Conservation (phyloP, 768 basidiomycete species). For the Amanita pallidorosea region DNA sequence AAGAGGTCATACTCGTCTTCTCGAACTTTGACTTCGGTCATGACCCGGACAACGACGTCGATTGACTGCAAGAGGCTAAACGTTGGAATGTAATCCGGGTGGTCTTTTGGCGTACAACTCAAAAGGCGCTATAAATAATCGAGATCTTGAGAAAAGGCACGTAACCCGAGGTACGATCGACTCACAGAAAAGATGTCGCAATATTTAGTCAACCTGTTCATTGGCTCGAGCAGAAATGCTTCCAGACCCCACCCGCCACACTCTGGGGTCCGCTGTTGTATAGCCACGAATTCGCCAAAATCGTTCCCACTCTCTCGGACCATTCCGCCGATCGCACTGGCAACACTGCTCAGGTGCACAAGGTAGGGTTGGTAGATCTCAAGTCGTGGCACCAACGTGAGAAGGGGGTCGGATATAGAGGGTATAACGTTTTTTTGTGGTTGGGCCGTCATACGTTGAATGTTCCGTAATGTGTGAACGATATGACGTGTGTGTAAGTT, state of each 20-base stretch:
- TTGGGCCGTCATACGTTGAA: slow-evolving; percentile 16
- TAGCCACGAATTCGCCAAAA: slow-evolving; percentile 75
- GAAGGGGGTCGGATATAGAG: slow-evolving; percentile 47
- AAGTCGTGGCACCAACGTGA: slow-evolving; percentile 50
- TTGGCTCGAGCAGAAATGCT: slow-evolving; percentile 64
- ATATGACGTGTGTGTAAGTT: slow-evolving; percentile 59
- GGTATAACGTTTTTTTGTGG: slow-evolving; percentile 32
- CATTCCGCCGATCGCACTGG: slow-evolving; percentile 38
- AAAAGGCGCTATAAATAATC: slow-evolving; percentile 44
- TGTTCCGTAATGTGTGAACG: slow-evolving; percentile 29
- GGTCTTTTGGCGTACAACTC: slow-evolving; percentile 56
- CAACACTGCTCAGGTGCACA: slow-evolving; percentile 55
- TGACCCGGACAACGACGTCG: slow-evolving; percentile 60
- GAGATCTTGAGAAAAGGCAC: slow-evolving; percentile 5
- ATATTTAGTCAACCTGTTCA: slow-evolving; percentile 61
- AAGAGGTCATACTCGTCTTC: slow-evolving; percentile 81
- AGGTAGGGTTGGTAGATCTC: slow-evolving; percentile 87
- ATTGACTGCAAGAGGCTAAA: slow-evolving; percentile 56
- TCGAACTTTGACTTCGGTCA: slow-evolving; percentile 77
- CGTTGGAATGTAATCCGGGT: slow-evolving; percentile 62
- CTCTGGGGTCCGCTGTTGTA: slow-evolving; percentile 47
- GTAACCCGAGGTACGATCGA: slow-evolving; percentile 1
- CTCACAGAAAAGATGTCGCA: slow-evolving; percentile 66
- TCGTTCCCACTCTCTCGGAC: slow-evolving; percentile 44
- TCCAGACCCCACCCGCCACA: slow-evolving; percentile 57